Base-by-base conservation (phyloP, 139 green algal genomes). In the Chlamydomonas sp. region DNA sequence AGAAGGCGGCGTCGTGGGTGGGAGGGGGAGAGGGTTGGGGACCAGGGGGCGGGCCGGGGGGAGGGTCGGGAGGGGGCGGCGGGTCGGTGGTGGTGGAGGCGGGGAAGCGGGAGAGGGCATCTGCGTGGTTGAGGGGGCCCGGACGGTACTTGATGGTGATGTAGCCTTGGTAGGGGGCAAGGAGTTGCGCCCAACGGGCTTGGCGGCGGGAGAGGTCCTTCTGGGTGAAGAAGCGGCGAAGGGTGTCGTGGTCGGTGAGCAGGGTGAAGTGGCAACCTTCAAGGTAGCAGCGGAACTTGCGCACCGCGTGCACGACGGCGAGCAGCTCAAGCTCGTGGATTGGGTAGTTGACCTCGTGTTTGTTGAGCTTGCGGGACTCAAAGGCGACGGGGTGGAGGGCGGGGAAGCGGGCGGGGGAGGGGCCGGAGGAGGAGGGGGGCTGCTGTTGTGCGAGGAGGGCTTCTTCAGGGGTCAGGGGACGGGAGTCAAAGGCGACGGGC, bases 281-380 rank as follows among this genome's bases (percentile, higher is more conserved):
- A 4, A 94, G 77, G 60, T 94, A 94, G 63, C 89, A 88, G 16
- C 91, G 72, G 83, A 92, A 96, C 5, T 87, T 63, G 14, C 80
- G 66, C 0, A 93, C 6, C 0, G 87, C 79, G 18, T 92, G 69
- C 0, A 93, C 74, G 60, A 95, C 86, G 15, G 89, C 93, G 0
- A 95, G 64, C 17, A 93, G 73, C 58, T 96, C 90, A 9, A 89
- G 88, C 14, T 94, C 91, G 60, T 89, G 85, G 58, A 83, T 86
- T 2, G 77, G 60, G 71, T 95, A 96, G 63, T 91, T 92, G 17
- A 20, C n/a, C 77, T 95, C 86, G 72, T 91, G 81, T 16, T 18
- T 1, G 64, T 63, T 79, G 1, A 93, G 84, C 77, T 91, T 92
- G 2, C 77, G 59, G 3, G 87, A 93, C 9, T 90, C 18, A 31